A percentile compares a stretch with the other conserved stretches of the same genome.
Conservation (phyloP, 2,329 filamentous ascomycete genomes). For the Aspergillus viridinutans region DNA sequence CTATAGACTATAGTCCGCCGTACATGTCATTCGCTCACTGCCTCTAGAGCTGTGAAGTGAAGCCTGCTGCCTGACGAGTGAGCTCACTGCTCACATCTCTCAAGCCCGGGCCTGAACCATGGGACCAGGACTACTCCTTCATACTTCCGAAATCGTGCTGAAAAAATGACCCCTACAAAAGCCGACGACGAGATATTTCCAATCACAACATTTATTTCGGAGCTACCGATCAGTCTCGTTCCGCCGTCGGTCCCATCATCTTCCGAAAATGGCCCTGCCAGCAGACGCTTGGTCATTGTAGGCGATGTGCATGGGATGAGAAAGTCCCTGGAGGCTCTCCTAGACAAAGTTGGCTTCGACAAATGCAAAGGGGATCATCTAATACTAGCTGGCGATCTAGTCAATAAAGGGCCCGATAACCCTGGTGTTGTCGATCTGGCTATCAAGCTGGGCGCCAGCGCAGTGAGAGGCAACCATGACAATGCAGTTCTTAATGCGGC, state of each 20-base stretch:
- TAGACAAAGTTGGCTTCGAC: slow-evolving; percentile 13
- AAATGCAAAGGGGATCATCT: slow-evolving; percentile 17
- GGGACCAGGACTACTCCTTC: neutral
- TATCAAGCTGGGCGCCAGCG: slow-evolving; percentile 17
- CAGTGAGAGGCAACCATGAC: slow-evolving; percentile 22
- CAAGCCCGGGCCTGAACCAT: too few relatives aligned
- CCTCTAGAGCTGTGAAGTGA: too few relatives aligned
- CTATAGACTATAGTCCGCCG: too few relatives aligned
- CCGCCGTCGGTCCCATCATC: neutral
- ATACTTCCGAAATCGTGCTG: neutral
- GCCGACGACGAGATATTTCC: neutral
- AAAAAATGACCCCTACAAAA: neutral
- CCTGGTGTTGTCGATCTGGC: slow-evolving; percentile 18
- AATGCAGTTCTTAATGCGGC: slow-evolving; percentile 21
- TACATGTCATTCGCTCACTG: too few relatives aligned
- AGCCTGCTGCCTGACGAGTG: too few relatives aligned
- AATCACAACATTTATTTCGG: neutral
- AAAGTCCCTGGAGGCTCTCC: slow-evolving; percentile 13
- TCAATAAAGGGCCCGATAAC: slow-evolving; percentile 21
- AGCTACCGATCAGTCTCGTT: neutral
- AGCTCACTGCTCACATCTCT: too few relatives aligned
- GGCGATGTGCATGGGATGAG: slow-evolving; percentile 20
- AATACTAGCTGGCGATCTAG: slow-evolving; percentile 17
- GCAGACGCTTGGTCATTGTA: slow-evolving; percentile 15
- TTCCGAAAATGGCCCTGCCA: slow-evolving; percentile 1